Percentiles rank a stretch among this genome's conserved stretches.
Conservation (phyloP, 2,329 filamentous ascomycete species). For the Didymella pinodella region DNA sequence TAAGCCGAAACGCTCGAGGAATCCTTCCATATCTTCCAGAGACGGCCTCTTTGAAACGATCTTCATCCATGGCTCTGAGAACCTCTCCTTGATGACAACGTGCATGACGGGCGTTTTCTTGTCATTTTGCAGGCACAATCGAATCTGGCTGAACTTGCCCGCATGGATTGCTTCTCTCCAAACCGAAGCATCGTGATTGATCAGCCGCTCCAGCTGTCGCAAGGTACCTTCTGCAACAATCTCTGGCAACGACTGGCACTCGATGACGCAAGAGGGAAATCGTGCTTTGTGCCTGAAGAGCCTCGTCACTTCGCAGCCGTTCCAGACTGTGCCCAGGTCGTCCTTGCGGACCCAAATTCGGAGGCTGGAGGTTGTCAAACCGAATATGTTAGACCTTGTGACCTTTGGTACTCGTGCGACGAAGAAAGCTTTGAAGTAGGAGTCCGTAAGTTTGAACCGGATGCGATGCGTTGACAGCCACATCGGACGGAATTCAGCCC, state of each 20-base stretch:
- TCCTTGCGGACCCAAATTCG: constrained; percentile 23
- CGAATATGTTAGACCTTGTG: background rate
- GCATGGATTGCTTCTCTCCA: constrained; percentile 25
- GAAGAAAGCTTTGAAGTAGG: constrained; percentile 36
- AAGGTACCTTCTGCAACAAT: background rate
- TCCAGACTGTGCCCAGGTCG: constrained; percentile 6
- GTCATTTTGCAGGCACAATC: background rate
- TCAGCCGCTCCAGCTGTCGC: constrained; percentile 17
- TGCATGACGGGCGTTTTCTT: background rate
- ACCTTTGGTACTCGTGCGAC: constrained; percentile 15
- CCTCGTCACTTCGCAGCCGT: constrained; percentile 18
- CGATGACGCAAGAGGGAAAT: constrained; percentile 28
- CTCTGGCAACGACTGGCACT: background rate
- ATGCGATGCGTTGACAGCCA: constrained; percentile 37
- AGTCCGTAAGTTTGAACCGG: constrained; percentile 24
- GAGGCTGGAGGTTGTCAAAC: constrained; percentile 15
- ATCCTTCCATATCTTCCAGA: background rate
- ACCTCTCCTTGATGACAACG: constrained; percentile 29
- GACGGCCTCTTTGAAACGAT: background rate
- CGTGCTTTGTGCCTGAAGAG: constrained; percentile 31
- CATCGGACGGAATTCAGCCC: constrained; percentile 37
- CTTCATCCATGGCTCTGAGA: constrained; percentile 32
- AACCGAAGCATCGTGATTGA: constrained; percentile 25
- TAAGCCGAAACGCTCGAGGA: constrained; percentile 10
- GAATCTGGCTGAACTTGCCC: constrained; percentile 25